phyloP scores from a whole-genome alignment of 164 flowering plant species.

The Nymphaea thermarum region DNA sequence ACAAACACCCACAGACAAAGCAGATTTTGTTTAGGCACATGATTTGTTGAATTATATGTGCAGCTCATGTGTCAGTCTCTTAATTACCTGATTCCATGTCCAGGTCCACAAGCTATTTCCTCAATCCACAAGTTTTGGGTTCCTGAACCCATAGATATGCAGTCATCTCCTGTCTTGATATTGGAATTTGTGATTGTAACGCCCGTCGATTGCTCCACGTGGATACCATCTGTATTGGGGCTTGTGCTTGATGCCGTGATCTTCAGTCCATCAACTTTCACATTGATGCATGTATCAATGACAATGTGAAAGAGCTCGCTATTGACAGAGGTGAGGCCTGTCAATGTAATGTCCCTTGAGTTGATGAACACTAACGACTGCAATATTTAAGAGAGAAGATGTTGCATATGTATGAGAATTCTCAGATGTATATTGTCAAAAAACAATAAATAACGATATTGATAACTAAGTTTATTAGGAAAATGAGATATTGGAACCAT shows the following conservation, averaged over 20 bases:
- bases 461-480: no score
- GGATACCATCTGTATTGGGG: constrained; percentile 10
- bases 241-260: constrained; percentile 4
- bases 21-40: no score
- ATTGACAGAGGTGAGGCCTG: background rate
- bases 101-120: constrained; percentile 1
- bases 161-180: constrained; percentile 3
- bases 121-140: background rate
- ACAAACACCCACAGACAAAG: no score
- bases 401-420: background rate
- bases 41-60: no score
- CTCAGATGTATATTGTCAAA: background rate
- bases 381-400: background rate
- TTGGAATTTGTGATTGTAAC: background rate
- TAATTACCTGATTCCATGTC: constrained; percentile 7
- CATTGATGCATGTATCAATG: background rate
- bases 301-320: constrained; percentile 2
- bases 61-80: no score
- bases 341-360: background rate
- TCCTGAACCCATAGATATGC: constrained; percentile 3
- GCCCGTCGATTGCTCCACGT: constrained; percentile 1
- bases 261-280: background rate
- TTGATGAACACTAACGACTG: background rate
- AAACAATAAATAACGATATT: background rate
- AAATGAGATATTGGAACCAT: no score